A percentile compares a stretch with the other conserved stretches of the same genome.
Conservation (phyloP, 148 eudicot species). For the Rhododendron simsii region DNA sequence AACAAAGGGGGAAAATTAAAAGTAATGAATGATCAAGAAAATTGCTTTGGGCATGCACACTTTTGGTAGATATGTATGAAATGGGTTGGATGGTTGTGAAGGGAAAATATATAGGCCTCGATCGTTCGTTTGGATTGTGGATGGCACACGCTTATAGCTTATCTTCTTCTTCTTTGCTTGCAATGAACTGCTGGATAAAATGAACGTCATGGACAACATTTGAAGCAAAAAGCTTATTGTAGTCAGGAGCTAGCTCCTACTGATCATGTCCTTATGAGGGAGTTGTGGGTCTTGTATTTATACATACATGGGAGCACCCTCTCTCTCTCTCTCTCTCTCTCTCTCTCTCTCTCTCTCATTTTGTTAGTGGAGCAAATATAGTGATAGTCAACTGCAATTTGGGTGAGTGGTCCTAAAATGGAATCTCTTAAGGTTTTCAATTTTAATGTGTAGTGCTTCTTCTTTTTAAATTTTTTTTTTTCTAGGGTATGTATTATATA, state of each 20-base stretch:
- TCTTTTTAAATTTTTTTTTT: neutral
- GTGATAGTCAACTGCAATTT: slow-evolving; percentile 12
- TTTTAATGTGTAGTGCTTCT: neutral
- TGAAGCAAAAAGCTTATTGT: neutral
- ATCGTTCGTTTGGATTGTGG: neutral
- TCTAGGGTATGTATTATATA: neutral
- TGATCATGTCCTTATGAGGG: neutral
- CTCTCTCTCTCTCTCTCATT: neutral
- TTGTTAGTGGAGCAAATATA: neutral
- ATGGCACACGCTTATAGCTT: neutral
- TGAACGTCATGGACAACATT: neutral
- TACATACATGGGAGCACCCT: neutral
- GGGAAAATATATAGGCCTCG: neutral
- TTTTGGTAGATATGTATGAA: neutral
- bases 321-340: neutral
- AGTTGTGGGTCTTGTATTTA: no score
- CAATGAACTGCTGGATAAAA: neutral
- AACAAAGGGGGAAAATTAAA: neutral
- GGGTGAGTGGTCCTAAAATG: slow-evolving; percentile 1
- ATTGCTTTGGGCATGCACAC: neutral
- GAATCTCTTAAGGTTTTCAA: neutral
- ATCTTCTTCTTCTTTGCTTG: neutral
- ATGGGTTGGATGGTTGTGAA: neutral
- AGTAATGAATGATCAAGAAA: neutral
- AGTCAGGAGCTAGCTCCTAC: neutral